Conservation (phyloP, 2,329 filamentous ascomycete genomes). For the Cercospora brassicicola region DNA sequence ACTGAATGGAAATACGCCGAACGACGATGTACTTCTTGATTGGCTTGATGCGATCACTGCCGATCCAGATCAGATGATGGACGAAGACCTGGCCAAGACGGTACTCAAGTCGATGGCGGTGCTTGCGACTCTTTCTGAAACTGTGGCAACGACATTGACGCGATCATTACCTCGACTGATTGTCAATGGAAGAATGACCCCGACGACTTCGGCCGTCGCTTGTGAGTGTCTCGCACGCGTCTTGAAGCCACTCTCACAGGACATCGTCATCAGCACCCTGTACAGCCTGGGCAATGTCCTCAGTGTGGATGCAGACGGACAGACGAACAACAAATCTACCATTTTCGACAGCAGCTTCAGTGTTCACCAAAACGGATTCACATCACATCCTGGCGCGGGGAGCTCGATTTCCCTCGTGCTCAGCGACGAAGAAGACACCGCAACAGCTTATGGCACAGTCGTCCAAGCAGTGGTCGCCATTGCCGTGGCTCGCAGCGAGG, state of each 20-base stretch:
- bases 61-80: slow-evolving; percentile 78
- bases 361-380: slow-evolving; percentile 19
- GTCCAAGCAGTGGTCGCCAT: slow-evolving; percentile 94
- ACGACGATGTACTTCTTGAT: slow-evolving; percentile 67
- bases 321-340: slow-evolving; percentile 49
- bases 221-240: slow-evolving; percentile 83
- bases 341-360: slow-evolving; percentile 49
- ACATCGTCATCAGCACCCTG: slow-evolving; percentile 89
- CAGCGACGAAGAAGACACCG: slow-evolving; percentile 73
- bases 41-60: slow-evolving; percentile 84
- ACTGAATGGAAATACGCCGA: slow-evolving; percentile 66
- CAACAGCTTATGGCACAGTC: slow-evolving; percentile 78
- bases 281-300: slow-evolving; percentile 96
- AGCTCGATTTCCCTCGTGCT: slow-evolving; percentile 78
- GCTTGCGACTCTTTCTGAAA: slow-evolving; percentile 71
- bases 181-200: slow-evolving; percentile 74
- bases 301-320: slow-evolving; percentile 66
- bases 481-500: slow-evolving; percentile 75
- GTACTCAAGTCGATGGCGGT: slow-evolving; percentile 81
- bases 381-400: slow-evolving; percentile 46
- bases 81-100: slow-evolving; percentile 71
- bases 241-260: slow-evolving; percentile 79
- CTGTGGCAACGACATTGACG: slow-evolving; percentile 72
- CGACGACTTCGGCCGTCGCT: slow-evolving; percentile 70
- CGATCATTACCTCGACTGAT: slow-evolving; percentile 82